A percentile compares a stretch with the other conserved stretches of the same genome.
phyloP scores from a whole-genome alignment of 148 eudicot species.

The Rhododendron vialii region DNA sequence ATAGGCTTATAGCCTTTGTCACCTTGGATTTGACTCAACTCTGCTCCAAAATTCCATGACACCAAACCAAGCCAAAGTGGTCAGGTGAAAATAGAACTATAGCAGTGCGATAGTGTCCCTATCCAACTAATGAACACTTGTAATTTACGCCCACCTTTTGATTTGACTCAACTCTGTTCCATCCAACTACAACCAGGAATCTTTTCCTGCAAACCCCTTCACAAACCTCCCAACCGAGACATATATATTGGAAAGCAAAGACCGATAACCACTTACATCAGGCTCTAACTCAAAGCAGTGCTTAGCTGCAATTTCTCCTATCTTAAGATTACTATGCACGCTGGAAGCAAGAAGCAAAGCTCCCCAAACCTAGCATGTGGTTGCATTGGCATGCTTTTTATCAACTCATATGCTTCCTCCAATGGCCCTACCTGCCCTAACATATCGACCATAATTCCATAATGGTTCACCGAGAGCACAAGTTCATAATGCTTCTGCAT shows the following conservation, averaged over 20 bases:
- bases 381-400: constrained; percentile 67
- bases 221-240: constrained; percentile 58
- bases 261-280: constrained; percentile 55
- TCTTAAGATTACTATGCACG: constrained; percentile 58
- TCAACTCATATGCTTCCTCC: constrained; percentile 64
- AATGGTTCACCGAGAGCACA: constrained; percentile 65
- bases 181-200: constrained; percentile 74
- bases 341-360: constrained; percentile 81
- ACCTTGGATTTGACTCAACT: background rate
- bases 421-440: constrained; percentile 71
- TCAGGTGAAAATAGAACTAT: background rate
- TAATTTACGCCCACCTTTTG: background rate
- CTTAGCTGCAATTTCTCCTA: constrained; percentile 72
- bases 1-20: background rate
- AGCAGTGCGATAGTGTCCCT: background rate
- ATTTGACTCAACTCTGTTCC: constrained; percentile 14
- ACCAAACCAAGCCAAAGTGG: background rate
- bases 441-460: constrained; percentile 73
- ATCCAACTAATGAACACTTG: background rate
- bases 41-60: background rate
- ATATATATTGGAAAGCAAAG: constrained; percentile 67
- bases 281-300: constrained; percentile 63
- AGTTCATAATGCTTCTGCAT: constrained; percentile 47
- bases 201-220: constrained; percentile 35
- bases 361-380: constrained; percentile 95